Evolutionary conservation across 2,329 filamentous ascomycete genomes (phyloP), one percentile per base, ranked within the genome.

Genomic region (Pseudodiploospora longispora): DNA sequence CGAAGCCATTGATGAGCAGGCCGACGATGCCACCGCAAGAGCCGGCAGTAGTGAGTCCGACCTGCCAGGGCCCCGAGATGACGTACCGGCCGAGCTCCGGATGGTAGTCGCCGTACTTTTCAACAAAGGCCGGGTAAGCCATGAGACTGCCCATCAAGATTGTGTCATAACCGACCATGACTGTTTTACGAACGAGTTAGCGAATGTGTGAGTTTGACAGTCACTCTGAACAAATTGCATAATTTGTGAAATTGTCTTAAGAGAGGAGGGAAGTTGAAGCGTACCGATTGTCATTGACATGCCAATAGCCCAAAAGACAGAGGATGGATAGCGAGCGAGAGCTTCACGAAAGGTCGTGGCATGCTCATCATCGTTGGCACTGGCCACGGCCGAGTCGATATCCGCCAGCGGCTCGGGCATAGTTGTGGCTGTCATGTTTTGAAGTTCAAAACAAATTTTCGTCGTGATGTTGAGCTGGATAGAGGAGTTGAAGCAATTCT

Each of bases 21-120:
- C 54, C 54, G 19, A 54, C 36, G 38, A 56, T 68, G 31, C 66
- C 64, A 4, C 72, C 72, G 9, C 68, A 62, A 27, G 62, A 56
- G 0, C 64, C 59, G 6, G 63, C 69, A 33, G 68, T 68, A 32
- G 58, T 59, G 1, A 76, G 54, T 0, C 62, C 70, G 2, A 68
- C 64, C 51, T 75, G 71, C 74, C 74, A 76, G 4, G 63, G 52
- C 3, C 43, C 43, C 0, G 68, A 65, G 2, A 76, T 58, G 47
- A 71, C 54, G 37, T 56, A 59, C 7, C 38, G 35, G 5, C 43
- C 48, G 5, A 43, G 38, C 10, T 47, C 45, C 4, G 41, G 45
- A 8, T 49, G 40, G 4, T 36, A 34, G 3, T 39, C 37, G 43
- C 58, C 58, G 34, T 55, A 61, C 28, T 55, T 50, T 3, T 51